Percentiles rank a stretch among this genome's conserved stretches.
phyloP scores from a whole-genome alignment of 106 monocot species.

The Allium fistulosum region DNA sequence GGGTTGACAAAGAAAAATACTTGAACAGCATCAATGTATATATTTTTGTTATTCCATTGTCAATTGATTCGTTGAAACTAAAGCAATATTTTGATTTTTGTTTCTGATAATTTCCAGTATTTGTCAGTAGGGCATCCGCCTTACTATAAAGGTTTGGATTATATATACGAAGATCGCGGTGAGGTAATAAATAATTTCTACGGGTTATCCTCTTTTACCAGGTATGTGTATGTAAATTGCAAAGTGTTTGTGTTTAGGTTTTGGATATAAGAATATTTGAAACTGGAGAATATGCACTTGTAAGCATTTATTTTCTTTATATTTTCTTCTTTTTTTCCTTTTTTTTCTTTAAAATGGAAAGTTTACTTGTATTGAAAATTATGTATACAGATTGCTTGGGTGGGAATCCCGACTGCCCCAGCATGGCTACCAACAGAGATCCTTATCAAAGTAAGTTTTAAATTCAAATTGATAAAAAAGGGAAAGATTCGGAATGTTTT shows the following conservation, averaged over 20 bases:
- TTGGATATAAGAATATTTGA: slow-evolving; percentile 77
- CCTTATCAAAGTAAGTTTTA: slow-evolving; percentile 58
- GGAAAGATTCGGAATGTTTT: not conserved
- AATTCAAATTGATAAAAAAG: not conserved
- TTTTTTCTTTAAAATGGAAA: not conserved
- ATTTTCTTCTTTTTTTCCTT: not conserved
- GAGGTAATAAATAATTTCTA: slow-evolving; percentile 39
- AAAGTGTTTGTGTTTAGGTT: slow-evolving; percentile 24
- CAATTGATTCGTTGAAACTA: not conserved
- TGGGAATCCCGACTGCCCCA: slow-evolving; percentile 85
- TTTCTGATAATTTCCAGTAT: slow-evolving; percentile 45
- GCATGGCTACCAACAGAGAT: slow-evolving; percentile 88
- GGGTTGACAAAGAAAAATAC: slow-evolving; percentile 93
- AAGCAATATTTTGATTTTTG: not conserved
- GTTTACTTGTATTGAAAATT: too few relatives aligned
- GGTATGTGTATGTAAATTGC: not conserved
- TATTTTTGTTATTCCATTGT: not conserved
- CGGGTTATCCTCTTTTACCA: not conserved
- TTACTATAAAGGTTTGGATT: slow-evolving; percentile 85
- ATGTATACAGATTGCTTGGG: slow-evolving; percentile 71
- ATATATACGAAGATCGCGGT: slow-evolving; percentile 95
- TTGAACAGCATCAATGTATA: slow-evolving; percentile 89
- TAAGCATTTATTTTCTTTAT: slow-evolving; percentile 22
- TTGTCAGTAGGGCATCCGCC: slow-evolving; percentile 90
- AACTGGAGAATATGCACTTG: slow-evolving; percentile 91